These are phyloP conservation scores for Cyberlindnera lachancei DNA, from an alignment of 805 yeast species.

Conservation along the genomic window DNA sequence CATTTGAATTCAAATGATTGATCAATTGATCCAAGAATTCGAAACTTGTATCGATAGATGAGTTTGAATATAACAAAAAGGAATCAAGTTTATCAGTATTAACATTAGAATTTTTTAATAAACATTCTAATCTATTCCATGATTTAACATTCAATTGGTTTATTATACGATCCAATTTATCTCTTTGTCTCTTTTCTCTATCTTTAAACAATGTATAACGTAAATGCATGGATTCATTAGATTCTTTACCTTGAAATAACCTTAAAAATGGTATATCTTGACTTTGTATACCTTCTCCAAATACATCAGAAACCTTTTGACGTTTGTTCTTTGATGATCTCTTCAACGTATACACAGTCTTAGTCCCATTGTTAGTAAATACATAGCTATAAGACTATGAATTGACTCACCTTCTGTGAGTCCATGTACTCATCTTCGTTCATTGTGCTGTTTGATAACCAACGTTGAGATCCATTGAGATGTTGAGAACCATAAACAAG, in stretches of 20 bases:
- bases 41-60: constrained; percentile 16
- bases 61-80: constrained; percentile 14
- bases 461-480: no score
- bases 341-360: constrained; percentile 17
- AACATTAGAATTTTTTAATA: no score
- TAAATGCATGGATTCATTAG: constrained; percentile 7
- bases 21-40: constrained; percentile 12
- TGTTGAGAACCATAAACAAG: not conserved
- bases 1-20: constrained; percentile 4
- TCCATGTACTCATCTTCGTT: constrained; percentile 6
- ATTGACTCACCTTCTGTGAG: constrained; percentile 14
- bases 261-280: constrained; percentile 10
- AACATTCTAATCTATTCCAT: no score
- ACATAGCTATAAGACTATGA: no score
- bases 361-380: no score
- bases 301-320: constrained; percentile 10
- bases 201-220: constrained; percentile 14
- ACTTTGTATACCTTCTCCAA: constrained; percentile 7
- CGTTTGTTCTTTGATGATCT: constrained; percentile 10
- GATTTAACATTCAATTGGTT: no score
- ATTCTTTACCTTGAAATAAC: constrained; percentile 15
- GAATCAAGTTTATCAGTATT: no score
- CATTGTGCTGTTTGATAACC: constrained; percentile 3
- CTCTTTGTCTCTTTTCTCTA: no score
- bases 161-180: no score